phyloP scores from a whole-genome alignment of 2,329 filamentous ascomycete genomes.

The Cordyceps militaris region DNA sequence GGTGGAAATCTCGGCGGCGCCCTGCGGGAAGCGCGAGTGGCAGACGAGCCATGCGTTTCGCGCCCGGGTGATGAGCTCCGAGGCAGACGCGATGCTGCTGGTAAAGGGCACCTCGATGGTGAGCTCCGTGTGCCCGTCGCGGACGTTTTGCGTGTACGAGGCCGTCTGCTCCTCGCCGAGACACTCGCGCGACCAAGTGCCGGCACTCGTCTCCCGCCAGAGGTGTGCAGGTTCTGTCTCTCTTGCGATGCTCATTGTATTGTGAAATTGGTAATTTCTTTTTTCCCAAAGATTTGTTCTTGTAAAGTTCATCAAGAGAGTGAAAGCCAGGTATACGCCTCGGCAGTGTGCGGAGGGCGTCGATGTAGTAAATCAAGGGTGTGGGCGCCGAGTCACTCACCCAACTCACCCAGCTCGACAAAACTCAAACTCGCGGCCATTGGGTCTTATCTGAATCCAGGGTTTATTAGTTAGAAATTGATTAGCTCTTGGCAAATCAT shows the following conservation, averaged over 20 bases:
- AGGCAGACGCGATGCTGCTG: neutral
- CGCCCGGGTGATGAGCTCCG: neutral
- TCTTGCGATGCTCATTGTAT: neutral
- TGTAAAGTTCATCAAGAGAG: neutral
- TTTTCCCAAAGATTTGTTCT: neutral
- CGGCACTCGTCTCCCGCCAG: neutral
- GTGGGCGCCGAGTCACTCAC: no score
- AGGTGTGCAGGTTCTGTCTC: neutral
- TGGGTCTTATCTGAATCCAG: neutral
- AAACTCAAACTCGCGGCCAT: neutral
- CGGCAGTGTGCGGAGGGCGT: neutral
- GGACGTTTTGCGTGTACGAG: neutral
- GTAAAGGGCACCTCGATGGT: slow-evolving; percentile 2
- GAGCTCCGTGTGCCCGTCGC: slow-evolving; percentile 3
- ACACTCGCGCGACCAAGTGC: neutral
- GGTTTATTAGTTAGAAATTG: neutral
- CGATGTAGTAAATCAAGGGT: neutral
- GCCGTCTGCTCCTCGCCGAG: neutral
- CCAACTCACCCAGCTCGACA: neutral
- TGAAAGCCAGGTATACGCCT: neutral
- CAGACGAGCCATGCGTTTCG: neutral
- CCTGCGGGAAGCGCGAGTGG: neutral
- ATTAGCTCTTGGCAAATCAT: neutral
- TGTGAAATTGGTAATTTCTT: neutral
- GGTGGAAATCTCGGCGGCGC: neutral